These are phyloP conservation scores for Danielia reshetovae DNA, from an alignment of 805 yeast species.

Conservation along the genomic window DNA sequence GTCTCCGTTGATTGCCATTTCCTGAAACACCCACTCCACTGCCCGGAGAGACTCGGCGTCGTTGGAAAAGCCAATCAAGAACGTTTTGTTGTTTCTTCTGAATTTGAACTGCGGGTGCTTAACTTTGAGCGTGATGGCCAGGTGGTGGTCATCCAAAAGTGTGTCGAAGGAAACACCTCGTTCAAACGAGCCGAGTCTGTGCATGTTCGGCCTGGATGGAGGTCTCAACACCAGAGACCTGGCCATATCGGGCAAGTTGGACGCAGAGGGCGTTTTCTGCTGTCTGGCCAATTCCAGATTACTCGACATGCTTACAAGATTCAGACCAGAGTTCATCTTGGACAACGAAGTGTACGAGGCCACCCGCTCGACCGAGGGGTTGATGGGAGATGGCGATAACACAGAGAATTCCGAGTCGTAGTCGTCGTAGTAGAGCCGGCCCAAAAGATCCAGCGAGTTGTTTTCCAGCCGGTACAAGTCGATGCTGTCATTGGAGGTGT, in stretches of 20 bases:
- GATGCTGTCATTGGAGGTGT: conserved; percentile 34
- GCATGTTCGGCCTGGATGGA: background rate
- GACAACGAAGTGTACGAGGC: conserved; percentile 12
- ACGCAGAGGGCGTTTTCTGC: conserved; percentile 4
- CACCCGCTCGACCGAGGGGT: conserved; percentile 12
- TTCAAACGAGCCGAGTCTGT: conserved; percentile 20
- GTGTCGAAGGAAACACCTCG: conserved; percentile 42
- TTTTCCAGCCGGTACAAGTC: conserved; percentile 36
- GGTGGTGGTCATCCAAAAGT: conserved; percentile 26
- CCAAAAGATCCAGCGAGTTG: conserved; percentile 36
- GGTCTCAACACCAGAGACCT: conserved; percentile 5
- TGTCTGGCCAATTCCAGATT: background rate
- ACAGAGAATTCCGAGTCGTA: conserved; percentile 29
- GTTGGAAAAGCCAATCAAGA: conserved; percentile 35
- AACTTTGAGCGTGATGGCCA: conserved; percentile 36
- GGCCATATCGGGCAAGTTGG: background rate
- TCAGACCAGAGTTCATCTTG: background rate
- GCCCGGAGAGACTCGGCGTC: conserved; percentile 37
- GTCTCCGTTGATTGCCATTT: conserved; percentile 41
- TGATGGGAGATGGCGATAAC: conserved; percentile 12
- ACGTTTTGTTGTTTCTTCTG: conserved; percentile 42
- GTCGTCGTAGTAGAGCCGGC: conserved; percentile 41
- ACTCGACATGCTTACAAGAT: background rate
- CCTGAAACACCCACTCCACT: conserved; percentile 43
- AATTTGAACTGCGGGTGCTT: conserved; percentile 42